These are phyloP conservation scores for Coemansia reversa DNA, from an alignment of 192 early-diverging fungal species.

Conservation along the genomic window DNA sequence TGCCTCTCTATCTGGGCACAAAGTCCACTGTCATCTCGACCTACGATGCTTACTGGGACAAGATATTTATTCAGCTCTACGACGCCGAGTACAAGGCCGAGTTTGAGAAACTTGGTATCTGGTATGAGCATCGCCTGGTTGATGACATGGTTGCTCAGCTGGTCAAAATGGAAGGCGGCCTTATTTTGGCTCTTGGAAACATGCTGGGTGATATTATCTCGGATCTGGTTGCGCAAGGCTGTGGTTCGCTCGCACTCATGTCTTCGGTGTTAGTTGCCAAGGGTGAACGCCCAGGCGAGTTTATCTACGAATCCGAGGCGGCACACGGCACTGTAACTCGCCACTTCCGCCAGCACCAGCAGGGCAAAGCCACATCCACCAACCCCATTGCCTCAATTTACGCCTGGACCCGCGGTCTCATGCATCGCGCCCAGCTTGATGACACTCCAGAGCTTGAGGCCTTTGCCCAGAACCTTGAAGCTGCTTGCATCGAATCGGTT, in stretches of 20 bases:
- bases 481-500: slow-evolving; percentile 87
- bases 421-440: slow-evolving; percentile 93
- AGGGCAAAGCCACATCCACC: slow-evolving; percentile 90
- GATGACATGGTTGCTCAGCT: slow-evolving; percentile 99
- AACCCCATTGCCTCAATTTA: slow-evolving; percentile 98
- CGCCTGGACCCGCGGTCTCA: slow-evolving; percentile 92
- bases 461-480: slow-evolving; percentile 81
- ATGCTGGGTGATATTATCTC: slow-evolving; percentile 96
- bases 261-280: slow-evolving; percentile 93
- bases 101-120: slow-evolving; percentile 84
- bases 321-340: slow-evolving; percentile 97
- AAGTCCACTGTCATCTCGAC: slow-evolving; percentile 97
- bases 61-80: slow-evolving; percentile 93
- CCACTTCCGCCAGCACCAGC: slow-evolving; percentile 94
- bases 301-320: slow-evolving; percentile 87
- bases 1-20: slow-evolving; percentile 93
- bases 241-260: slow-evolving; percentile 92
- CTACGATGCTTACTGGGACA: slow-evolving; percentile 98
- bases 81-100: slow-evolving; percentile 77
- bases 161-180: slow-evolving; percentile 91
- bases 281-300: slow-evolving; percentile 76
- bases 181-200: slow-evolving; percentile 95
- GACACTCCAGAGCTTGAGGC: slow-evolving; percentile 67
- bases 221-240: slow-evolving; percentile 96
- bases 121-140: slow-evolving; percentile 97